phyloP scores from a whole-genome alignment of 371 early-diverging fungal genomes.

The Quaeritorhiza haematococci region DNA sequence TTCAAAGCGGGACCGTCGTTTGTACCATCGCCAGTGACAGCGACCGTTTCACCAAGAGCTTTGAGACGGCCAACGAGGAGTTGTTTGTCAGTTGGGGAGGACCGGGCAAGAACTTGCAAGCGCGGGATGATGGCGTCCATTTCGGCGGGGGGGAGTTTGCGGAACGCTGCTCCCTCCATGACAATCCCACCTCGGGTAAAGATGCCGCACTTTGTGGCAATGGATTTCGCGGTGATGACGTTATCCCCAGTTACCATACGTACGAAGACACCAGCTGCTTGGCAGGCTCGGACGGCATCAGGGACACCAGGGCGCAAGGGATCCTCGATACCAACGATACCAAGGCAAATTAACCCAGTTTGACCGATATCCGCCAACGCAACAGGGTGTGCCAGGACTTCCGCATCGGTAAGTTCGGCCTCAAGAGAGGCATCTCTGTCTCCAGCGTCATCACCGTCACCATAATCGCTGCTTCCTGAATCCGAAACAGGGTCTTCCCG shows the following conservation, averaged over 20 bases:
- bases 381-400: slow-evolving; percentile 9
- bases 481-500: too few relatives aligned
- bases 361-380: slow-evolving; percentile 34
- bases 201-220: slow-evolving; percentile 86
- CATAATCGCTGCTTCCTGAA: too few relatives aligned
- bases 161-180: slow-evolving; percentile 84
- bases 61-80: slow-evolving; percentile 78
- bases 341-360: slow-evolving; percentile 66
- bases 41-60: slow-evolving; percentile 85
- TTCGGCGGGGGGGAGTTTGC: slow-evolving; percentile 68
- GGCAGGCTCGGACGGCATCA: slow-evolving; percentile 71
- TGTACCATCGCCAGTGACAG: slow-evolving; percentile 93
- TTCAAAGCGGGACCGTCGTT: slow-evolving; percentile 90
- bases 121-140: slow-evolving; percentile 72
- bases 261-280: slow-evolving; percentile 72
- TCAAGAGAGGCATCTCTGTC: background rate
- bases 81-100: slow-evolving; percentile 90
- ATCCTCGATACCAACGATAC: slow-evolving; percentile 89
- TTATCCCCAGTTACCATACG: slow-evolving; percentile 95
- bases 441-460: too few relatives aligned
- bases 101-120: slow-evolving; percentile 85
- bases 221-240: slow-evolving; percentile 78
- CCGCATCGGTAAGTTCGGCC: slow-evolving; percentile 4
- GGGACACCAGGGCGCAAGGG: slow-evolving; percentile 84
- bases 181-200: slow-evolving; percentile 49